Base-by-base conservation (phyloP, 176 grass and related monocot genomes). In the Oryza longistaminata region DNA sequence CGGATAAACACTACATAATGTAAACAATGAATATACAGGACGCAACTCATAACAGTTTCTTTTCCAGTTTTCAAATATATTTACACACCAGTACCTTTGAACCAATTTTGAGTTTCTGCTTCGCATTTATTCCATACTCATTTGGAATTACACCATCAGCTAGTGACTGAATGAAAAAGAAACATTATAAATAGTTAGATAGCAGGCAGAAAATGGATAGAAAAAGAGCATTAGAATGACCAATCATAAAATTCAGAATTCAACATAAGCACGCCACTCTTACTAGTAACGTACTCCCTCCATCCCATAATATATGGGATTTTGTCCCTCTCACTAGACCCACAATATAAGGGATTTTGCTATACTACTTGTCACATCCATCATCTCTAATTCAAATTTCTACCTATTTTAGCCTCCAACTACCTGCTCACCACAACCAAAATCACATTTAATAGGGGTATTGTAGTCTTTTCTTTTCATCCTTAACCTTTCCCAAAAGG, bases 111-210 rank as follows among this genome's bases (percentile, higher is more conserved):
- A 98, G 91, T 91, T 95, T 98, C 83, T 98, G 96, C 72, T 95
- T 93, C 26, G 87, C 87, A 88, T 95, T 98, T 88, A 92, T 95
- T 29, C 96, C 96, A 39, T 95, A 98, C 71, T 98, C 92, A 53
- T 97, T 97, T 82, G 92, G 95, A 90, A 97, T 94, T 67, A 97
- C 95, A 53, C 92, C 86, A 92, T 98, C 96, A 87, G 96, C 96
- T 66, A 97, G 89, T 73, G 90, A 90, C 95, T 95, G 88, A 86
- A 90, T 82, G 70, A 76, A 86, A 82, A 34, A 49, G 55, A 67
- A 83, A 82, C 60, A 83, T 14, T 71, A 67, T 25, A 86, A 46
- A 85, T 88, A 50, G 64, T 76, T 42, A 85, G 37, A 75, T 58
- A 64, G 42, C 26, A 45, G 3, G 39, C 61, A 35, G 52, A 76